Conservation (phyloP, 2,329 filamentous ascomycete species). For the Bipolaris bicolor region DNA sequence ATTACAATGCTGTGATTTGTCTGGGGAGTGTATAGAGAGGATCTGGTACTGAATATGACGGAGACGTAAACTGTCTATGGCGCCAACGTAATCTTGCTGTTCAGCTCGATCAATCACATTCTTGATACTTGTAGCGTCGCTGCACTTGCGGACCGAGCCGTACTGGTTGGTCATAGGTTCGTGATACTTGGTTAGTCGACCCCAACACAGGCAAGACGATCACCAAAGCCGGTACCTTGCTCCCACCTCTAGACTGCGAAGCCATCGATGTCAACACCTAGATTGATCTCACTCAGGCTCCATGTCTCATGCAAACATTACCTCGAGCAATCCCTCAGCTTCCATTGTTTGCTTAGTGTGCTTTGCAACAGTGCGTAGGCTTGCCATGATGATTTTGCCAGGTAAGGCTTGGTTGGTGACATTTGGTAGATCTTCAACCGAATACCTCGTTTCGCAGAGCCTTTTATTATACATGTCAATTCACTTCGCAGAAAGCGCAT, state of each 20-base stretch:
- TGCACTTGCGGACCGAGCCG: neutral
- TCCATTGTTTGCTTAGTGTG: neutral
- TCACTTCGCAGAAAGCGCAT: too few species aligned
- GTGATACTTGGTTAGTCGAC: conserved; percentile 5
- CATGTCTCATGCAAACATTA: neutral
- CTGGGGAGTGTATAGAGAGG: neutral
- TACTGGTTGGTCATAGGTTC: neutral
- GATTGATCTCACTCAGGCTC: neutral
- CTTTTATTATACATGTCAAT: too few species aligned
- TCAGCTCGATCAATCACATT: neutral
- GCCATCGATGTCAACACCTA: conserved; percentile 1
- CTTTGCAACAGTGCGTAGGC: neutral
- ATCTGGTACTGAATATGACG: neutral
- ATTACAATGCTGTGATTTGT: neutral
- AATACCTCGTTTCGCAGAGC: too few species aligned
- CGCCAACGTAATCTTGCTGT: neutral
- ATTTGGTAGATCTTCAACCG: neutral
- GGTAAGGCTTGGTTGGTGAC: neutral
- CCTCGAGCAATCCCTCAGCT: neutral
- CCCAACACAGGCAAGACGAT: conserved; percentile 16
- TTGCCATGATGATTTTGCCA: neutral
- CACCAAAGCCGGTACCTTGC: neutral
- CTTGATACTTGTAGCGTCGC: neutral
- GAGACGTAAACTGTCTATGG: neutral
- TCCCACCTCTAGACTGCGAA: neutral